Conservation (phyloP, 2,329 filamentous ascomycete genomes). For the Trichoderma afroharzianum region DNA sequence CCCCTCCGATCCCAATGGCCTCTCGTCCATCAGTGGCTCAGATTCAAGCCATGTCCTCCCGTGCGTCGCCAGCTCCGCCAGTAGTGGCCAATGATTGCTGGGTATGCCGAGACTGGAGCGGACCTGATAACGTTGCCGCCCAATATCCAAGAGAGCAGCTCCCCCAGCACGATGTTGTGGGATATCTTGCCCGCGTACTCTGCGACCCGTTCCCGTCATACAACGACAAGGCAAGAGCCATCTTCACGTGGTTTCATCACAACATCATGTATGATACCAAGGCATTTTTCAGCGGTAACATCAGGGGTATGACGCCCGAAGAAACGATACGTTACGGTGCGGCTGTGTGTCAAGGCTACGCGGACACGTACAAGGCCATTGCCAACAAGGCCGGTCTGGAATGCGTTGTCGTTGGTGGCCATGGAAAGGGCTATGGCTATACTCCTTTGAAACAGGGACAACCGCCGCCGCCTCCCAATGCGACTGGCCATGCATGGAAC, state of each 20-base stretch:
- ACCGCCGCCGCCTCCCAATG: slow-evolving; percentile 59
- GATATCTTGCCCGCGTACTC: slow-evolving; percentile 72
- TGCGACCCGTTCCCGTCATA: slow-evolving; percentile 74
- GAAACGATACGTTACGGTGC: slow-evolving; percentile 72
- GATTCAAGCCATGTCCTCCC: slow-evolving; percentile 43
- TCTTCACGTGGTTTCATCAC: slow-evolving; percentile 95
- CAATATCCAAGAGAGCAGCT: slow-evolving; percentile 71
- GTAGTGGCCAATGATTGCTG: slow-evolving; percentile 55
- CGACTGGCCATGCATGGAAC: slow-evolving; percentile 83
- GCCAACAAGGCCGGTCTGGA: slow-evolving; percentile 77
- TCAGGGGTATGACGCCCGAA: slow-evolving; percentile 65
- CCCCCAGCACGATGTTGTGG: slow-evolving; percentile 61
- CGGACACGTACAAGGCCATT: slow-evolving; percentile 73
- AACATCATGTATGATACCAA: slow-evolving; percentile 83
- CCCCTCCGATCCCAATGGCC: slow-evolving; percentile 50
- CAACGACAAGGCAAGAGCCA: slow-evolving; percentile 87
- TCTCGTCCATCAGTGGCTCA: slow-evolving; percentile 52
- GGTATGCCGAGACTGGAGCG: slow-evolving; percentile 82
- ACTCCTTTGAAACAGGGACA: slow-evolving; percentile 58
- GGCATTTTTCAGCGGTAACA: slow-evolving; percentile 69
- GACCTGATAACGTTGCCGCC: slow-evolving; percentile 71
- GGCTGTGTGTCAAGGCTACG: slow-evolving; percentile 91
- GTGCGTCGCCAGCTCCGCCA: slow-evolving; percentile 26
- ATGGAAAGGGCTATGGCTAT: slow-evolving; percentile 85
- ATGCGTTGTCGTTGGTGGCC: slow-evolving; percentile 68